These are phyloP conservation scores for Peribolospora kevripleyi DNA, from an alignment of 768 basidiomycete genomes.

Conservation along the genomic window DNA sequence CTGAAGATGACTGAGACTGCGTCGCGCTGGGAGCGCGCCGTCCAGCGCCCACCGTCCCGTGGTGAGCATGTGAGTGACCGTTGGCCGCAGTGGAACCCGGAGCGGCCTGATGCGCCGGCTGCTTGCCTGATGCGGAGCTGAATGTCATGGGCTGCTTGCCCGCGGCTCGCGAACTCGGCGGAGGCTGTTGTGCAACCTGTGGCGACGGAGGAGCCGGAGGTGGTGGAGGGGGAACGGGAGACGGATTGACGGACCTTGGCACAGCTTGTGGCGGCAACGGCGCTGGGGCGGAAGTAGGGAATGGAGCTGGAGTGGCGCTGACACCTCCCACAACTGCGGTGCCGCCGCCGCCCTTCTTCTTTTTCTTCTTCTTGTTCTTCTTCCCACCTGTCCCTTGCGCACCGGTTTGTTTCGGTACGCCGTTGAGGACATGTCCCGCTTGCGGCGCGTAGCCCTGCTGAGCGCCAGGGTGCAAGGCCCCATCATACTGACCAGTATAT, in stretches of 20 bases:
- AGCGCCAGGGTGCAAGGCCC: background rate
- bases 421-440: background rate
- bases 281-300: slow-evolving; percentile 9
- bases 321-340: slow-evolving; percentile 6
- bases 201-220: slow-evolving; percentile 17
- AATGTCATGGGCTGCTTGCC: slow-evolving; percentile 87
- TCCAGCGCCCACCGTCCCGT: background rate
- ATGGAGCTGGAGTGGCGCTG: slow-evolving; percentile 14
- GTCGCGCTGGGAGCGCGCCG: slow-evolving; percentile 2
- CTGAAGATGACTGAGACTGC: background rate
- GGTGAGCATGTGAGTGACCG: slow-evolving; percentile 6
- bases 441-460: background rate
- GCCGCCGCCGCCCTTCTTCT: slow-evolving; percentile 22
- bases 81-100: too few species aligned
- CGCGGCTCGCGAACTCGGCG: slow-evolving; percentile 57
- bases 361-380: slow-evolving; percentile 32
- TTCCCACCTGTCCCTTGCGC: slow-evolving; percentile 11
- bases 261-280: slow-evolving; percentile 11
- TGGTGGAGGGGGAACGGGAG: slow-evolving; percentile 12
- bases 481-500: background rate
- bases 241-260: slow-evolving; percentile 7
- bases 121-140: slow-evolving; percentile 9
- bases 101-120: background rate
- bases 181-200: slow-evolving; percentile 20
- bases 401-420: background rate